These are phyloP conservation scores for Saccharum officinarum DNA, from an alignment of 176 grass and related monocot species.

Conservation along the genomic window DNA sequence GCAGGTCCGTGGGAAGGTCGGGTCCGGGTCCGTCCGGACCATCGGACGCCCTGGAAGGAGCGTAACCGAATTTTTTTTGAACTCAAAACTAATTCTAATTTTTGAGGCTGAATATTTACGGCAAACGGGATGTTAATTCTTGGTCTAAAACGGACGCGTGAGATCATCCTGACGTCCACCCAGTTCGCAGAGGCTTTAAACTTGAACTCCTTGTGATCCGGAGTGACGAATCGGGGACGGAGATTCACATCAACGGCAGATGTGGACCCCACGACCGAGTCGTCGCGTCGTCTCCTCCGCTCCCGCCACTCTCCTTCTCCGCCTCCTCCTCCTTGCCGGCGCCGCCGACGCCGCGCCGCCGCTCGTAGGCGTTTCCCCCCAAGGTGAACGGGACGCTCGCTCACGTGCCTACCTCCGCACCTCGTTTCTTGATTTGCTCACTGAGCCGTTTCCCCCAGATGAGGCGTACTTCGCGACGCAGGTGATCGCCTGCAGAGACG, in stretches of 20 bases:
- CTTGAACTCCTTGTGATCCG: slow-evolving; percentile 7
- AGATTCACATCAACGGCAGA: slow-evolving; percentile 25
- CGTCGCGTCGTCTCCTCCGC: slow-evolving; percentile 39
- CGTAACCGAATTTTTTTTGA: too few species aligned
- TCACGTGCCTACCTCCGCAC: neutral
- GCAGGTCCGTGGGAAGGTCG: too few species aligned
- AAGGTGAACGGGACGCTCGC: slow-evolving; percentile 24
- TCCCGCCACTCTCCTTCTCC: slow-evolving; percentile 45
- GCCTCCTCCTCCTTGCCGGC: slow-evolving; percentile 42
- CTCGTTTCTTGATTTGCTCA: neutral
- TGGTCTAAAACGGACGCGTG: neutral
- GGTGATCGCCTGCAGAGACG: slow-evolving; percentile 86
- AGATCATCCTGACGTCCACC: neutral
- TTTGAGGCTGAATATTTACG: too few species aligned
- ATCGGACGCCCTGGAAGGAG: too few species aligned
- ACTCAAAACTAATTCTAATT: too few species aligned
- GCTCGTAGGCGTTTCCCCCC: slow-evolving; percentile 61
- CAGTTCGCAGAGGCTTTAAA: too few species aligned
- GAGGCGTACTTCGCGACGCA: slow-evolving; percentile 65
- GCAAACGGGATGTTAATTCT: too few species aligned
- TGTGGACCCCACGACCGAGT: slow-evolving; percentile 31
- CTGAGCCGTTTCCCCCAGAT: slow-evolving; percentile 46
- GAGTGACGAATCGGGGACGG: neutral
- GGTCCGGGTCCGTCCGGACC: too few species aligned
- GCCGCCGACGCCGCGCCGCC: slow-evolving; percentile 25